Base-by-base conservation (phyloP, 768 basidiomycete genomes). In the Postia placenta region DNA sequence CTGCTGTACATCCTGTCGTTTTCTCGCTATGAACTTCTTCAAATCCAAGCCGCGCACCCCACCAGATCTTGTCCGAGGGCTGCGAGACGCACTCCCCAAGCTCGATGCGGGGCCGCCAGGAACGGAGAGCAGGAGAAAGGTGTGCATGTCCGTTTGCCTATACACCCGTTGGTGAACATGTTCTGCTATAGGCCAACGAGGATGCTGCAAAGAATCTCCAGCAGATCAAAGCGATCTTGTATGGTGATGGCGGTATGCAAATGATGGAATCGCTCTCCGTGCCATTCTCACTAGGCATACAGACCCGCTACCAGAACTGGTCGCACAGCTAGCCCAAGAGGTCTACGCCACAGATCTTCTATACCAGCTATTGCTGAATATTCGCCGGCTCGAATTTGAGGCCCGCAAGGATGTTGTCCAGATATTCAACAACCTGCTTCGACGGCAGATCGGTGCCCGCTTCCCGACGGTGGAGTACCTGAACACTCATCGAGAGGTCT, bases 381-480 rank as follows among this genome's bases (percentile, higher is more conserved):
- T 96, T 53, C 80, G 83, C 15, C 82, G 82, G 17, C 87, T 97
- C 65, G 95, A 98, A 62, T 97, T 98, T 59, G 95, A 98, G 69
- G 85, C 92, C 24, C 78, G 91, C 49, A 87, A 87, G 65, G 87
- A 89, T 54, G 85, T 87, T 28, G 85, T 87, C 0, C 85, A 88
- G 67, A 86, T 87, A 57, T 88, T 88, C 75, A 96, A 93, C 68
- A 86, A 92, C 56, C 80, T 99, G 17, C 70, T 88, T 23, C 77
- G 86, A 41, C 79, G 96, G 41, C 93, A 97, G 68, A 96, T 99
- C 58, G 96, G 96, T 35, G 76, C 85, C 3, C 81, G 95, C 38
- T 87, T 82, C 71, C 96, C 96, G n/a, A 98, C 96, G 0, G 93
- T 98, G 42, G 96, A 99, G 57, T 93, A 96, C 60, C 79, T 98